Percentiles rank a stretch among this genome's conserved stretches.
phyloP scores from a whole-genome alignment of 139 green algal species.

The Chloropicon primus region DNA sequence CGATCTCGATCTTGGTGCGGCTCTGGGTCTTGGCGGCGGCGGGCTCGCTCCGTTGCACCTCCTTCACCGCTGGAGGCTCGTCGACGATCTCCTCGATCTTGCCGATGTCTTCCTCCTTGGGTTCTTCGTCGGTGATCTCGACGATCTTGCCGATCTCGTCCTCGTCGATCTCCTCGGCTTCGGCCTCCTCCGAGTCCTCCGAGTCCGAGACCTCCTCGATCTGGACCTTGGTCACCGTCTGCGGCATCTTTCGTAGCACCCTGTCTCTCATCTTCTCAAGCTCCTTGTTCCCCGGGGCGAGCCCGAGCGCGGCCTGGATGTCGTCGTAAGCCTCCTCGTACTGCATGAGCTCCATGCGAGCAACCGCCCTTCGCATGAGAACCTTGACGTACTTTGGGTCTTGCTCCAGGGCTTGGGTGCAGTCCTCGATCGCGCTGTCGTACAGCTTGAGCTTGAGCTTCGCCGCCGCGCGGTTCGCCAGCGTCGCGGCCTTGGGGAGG shows the following conservation, averaged over 20 bases:
- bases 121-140: background rate
- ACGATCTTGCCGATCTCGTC: background rate
- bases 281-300: background rate
- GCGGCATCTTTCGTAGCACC: background rate
- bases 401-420: slow-evolving; percentile 13
- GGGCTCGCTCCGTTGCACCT: no score
- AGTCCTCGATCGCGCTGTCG: slow-evolving; percentile 26
- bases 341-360: background rate
- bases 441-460: slow-evolving; percentile 24
- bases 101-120: background rate
- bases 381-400: slow-evolving; percentile 15
- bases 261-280: background rate
- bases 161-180: background rate
- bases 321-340: background rate
- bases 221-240: background rate
- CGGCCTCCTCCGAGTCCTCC: background rate
- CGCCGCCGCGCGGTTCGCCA: slow-evolving; percentile 31
- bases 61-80: no score
- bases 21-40: background rate
- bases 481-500: background rate
- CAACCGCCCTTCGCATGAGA: background rate
- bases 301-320: background rate
- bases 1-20: background rate
- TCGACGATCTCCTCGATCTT: no score
- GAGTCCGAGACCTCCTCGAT: background rate